These are phyloP conservation scores for Candida pini DNA, from an alignment of 805 yeast species.

Conservation along the genomic window DNA sequence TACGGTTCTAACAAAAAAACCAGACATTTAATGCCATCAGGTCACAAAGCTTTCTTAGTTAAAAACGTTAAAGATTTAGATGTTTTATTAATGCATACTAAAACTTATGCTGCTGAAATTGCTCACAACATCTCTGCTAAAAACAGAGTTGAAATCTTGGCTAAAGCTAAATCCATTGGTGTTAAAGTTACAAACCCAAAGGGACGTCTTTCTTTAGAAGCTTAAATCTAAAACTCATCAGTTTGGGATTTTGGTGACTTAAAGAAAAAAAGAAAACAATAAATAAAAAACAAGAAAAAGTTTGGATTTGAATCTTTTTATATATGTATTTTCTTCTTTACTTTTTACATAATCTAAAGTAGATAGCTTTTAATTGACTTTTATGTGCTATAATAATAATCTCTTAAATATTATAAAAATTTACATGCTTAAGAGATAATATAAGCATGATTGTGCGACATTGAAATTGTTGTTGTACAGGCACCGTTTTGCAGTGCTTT, in stretches of 20 bases:
- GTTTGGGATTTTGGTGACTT: constrained; percentile 3
- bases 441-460: too few relatives aligned
- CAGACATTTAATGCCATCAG: constrained; percentile 91
- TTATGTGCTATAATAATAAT: constrained; percentile 10
- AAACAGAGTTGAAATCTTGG: constrained; percentile 94
- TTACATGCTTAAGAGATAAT: too few relatives aligned
- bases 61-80: constrained; percentile 92
- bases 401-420: too few relatives aligned
- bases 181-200: constrained; percentile 98
- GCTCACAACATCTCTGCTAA: constrained; percentile 98
- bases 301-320: not conserved
- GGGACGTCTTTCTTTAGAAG: constrained; percentile 98
- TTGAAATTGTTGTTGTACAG: too few relatives aligned
- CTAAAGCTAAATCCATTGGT: constrained; percentile 98
- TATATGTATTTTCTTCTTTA: constrained; percentile 6
- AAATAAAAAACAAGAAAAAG: not conserved
- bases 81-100: constrained; percentile 92
- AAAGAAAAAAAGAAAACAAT: not conserved
- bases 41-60: constrained; percentile 96
- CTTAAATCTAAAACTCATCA: constrained; percentile 47
- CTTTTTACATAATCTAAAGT: not conserved
- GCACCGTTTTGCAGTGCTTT: too few relatives aligned
- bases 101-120: constrained; percentile 99
- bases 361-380: constrained; percentile 10
- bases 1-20: constrained; percentile 99